phyloP scores from a whole-genome alignment of 2,329 filamentous ascomycete genomes.

The Talaromyces atroroseus region DNA sequence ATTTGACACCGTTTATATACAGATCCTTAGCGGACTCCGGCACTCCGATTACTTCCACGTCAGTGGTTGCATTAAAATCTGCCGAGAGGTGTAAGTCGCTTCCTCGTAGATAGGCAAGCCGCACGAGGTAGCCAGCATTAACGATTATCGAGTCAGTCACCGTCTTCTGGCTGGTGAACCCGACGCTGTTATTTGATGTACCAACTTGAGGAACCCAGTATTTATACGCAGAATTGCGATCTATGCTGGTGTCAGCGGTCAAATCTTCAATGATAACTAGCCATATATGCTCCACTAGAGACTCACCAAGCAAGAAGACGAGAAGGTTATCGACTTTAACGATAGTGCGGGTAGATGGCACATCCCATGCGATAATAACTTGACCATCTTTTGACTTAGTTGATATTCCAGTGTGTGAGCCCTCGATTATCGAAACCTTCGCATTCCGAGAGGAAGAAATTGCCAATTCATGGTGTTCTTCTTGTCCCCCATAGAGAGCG shows the following conservation, averaged over 20 bases:
- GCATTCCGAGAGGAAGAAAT: conserved; percentile 22
- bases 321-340: conserved; percentile 41
- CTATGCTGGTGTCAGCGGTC: conserved; percentile 27
- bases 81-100: conserved; percentile 59
- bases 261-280: conserved; percentile 12
- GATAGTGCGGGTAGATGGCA: conserved; percentile 43
- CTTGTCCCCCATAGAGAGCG: conserved; percentile 35
- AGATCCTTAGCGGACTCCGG: conserved; percentile 51
- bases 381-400: conserved; percentile 24
- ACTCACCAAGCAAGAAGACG: conserved; percentile 51
- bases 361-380: conserved; percentile 48
- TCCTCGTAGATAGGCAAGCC: conserved; percentile 49
- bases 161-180: conserved; percentile 26
- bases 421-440: conserved; percentile 26
- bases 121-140: conserved; percentile 40
- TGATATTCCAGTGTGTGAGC: conserved; percentile 26
- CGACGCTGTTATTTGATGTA: conserved; percentile 21
- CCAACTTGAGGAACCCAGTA: conserved; percentile 41
- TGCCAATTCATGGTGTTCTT: conserved; percentile 40
- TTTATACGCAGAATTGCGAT: conserved; percentile 46
- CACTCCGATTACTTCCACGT: conserved; percentile 63
- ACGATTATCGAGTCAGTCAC: conserved; percentile 35
- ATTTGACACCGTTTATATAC: conserved; percentile 55
- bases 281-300: neutral
- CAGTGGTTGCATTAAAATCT: conserved; percentile 65